phyloP scores from a whole-genome alignment of 2,329 filamentous ascomycete genomes.

The Xylariaceae sp. region DNA sequence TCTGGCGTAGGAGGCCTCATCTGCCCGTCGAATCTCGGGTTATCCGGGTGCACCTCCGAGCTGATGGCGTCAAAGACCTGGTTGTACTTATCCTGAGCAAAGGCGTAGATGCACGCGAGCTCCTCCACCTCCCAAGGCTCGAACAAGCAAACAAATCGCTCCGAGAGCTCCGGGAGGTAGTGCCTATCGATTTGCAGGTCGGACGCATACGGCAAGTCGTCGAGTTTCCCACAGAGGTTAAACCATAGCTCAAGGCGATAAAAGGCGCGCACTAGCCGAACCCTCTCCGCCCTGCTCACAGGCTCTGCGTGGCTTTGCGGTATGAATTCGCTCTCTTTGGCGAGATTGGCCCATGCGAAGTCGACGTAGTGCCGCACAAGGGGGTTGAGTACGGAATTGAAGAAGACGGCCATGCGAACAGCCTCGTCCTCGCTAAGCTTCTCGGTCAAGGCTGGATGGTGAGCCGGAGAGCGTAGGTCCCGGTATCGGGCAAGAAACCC shows the following conservation, averaged over 20 bases:
- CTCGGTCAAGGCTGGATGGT: not conserved
- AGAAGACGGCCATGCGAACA: not conserved
- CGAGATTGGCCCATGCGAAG: too few relatives aligned
- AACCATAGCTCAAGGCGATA: conserved; percentile 19
- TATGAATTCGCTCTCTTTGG: too few relatives aligned
- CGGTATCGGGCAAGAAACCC: not conserved
- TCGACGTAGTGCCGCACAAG: too few relatives aligned
- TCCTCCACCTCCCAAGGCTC: conserved; percentile 19
- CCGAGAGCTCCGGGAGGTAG: too few relatives aligned
- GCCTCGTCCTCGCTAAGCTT: not conserved
- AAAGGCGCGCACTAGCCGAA: conserved; percentile 8
- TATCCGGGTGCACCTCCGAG: conserved; percentile 4
- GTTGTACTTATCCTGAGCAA: conserved; percentile 1
- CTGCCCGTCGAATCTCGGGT: conserved; percentile 7
- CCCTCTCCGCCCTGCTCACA: conserved; percentile 9
- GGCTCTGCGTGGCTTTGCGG: too few relatives aligned
- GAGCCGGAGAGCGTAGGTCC: not conserved
- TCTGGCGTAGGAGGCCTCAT: conserved; percentile 1
- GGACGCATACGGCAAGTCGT: conserved; percentile 4
- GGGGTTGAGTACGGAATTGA: not conserved
- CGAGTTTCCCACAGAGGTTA: too few relatives aligned
- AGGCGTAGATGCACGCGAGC: conserved; percentile 8
- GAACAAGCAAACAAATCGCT: conserved; percentile 8
- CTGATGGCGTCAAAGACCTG: conserved; percentile 2
- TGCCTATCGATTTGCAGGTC: not conserved